Base-by-base conservation (phyloP, 371 early-diverging fungal species). In the Rhizopus delemar region DNA sequence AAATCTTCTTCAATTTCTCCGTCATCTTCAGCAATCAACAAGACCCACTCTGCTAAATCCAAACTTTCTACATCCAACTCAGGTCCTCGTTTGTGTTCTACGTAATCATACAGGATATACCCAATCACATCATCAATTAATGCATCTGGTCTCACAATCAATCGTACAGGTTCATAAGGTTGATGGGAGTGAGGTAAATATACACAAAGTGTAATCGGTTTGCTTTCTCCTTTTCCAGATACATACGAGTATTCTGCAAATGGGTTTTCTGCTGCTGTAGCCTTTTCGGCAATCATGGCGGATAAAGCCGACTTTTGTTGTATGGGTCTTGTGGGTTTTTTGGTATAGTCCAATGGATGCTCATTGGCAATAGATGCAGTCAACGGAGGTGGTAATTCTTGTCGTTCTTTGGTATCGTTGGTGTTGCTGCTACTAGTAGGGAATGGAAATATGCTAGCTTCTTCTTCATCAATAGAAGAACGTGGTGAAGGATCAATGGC, bases 1-100 rank as follows among this genome's bases (percentile, higher is more conserved):
- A 98, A 87, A 73, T 96, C 97, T 39, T 96, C 96, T 65, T 98
- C 98, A 52, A 97, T 89, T 39, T 86, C 86, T 13, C 97, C 97
- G 79, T 94, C 95, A 55, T 95, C 96, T 66, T 95, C 97, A 3
- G 91, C 95, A 59, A 98, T 94, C 49, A 93, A 77, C 74, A 97
- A 70, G 12, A 84, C 89, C 97, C 97, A 97, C 52, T 82, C 74
- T 1, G 82, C 83, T 9, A 91, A 82, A 53, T 90, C 85, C 35
- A 80, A 85, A 28, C 78, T 65, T 3, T 85, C 77, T 3, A 75
- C 82, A 3, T 88, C 86, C 11, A 96, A 68, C 13, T 70, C 64
- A 9, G 95, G 92, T 39, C 72, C 57, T 29, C 84, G 67, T 15
- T 85, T 81, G 29, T 83, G 80, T 55, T 93, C 89, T 33, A 86